These are phyloP conservation scores for Leccinum rimulosum DNA, from an alignment of 768 basidiomycete genomes.

Conservation along the genomic window DNA sequence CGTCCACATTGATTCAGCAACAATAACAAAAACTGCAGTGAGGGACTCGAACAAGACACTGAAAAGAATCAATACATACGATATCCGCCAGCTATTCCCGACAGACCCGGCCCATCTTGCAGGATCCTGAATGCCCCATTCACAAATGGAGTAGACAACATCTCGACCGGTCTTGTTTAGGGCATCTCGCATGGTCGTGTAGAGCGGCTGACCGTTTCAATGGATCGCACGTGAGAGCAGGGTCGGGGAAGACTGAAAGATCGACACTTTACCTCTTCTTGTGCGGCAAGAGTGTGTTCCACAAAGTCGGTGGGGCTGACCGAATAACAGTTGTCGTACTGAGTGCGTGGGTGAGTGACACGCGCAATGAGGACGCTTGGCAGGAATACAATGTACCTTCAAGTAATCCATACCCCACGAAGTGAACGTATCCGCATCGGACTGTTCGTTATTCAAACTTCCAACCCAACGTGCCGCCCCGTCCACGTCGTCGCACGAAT, in stretches of 20 bases:
- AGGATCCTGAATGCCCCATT: constrained; percentile 51
- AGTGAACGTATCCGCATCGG: constrained; percentile 6
- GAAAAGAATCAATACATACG: constrained; percentile 28
- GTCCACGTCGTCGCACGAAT: constrained; percentile 2
- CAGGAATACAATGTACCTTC: constrained; percentile 3
- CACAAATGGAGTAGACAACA: constrained; percentile 52
- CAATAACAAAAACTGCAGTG: neutral
- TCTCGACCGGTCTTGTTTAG: neutral
- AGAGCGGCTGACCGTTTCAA: constrained; percentile 1
- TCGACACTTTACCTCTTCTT: constrained; percentile 3
- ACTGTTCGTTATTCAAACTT: constrained; percentile 8
- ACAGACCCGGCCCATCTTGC: constrained; percentile 46
- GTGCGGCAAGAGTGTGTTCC: neutral
- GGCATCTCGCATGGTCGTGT: constrained; percentile 9
- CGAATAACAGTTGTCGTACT: constrained; percentile 17
- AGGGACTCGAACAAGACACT: neutral
- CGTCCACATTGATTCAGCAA: neutral
- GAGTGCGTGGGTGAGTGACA: neutral
- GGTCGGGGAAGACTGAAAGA: neutral
- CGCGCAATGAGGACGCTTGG: too few species aligned
- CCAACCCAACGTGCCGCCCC: constrained; percentile 6
- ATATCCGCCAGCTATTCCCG: constrained; percentile 52
- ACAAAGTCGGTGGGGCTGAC: constrained; percentile 4
- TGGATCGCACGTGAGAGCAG: neutral
- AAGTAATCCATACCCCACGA: constrained; percentile 13